Base-by-base conservation (phyloP, 345 rosid genomes). In the Syzygium aromaticum region DNA sequence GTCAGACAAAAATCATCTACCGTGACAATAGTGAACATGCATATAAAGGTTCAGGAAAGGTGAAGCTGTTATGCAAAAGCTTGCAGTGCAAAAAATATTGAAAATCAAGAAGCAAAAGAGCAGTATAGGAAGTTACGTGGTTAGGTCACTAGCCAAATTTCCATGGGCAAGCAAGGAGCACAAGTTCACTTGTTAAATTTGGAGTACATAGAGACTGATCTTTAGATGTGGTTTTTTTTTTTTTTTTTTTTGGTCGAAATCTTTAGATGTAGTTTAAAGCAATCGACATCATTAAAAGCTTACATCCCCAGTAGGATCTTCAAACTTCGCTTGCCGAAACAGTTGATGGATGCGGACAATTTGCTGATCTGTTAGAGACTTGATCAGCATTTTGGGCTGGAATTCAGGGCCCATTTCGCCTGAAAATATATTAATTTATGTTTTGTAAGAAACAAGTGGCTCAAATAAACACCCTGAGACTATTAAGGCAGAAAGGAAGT, bases 371-470 rank as follows among this genome's bases (percentile, higher is more conserved):
- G 93, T 93, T 84, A 95, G 92, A 87, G 98, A 93, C 89, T 97
- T 97, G 83, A 95, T 97, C 57, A 91, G 88, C 95, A 93, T 95
- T 93, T 92, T 96, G 54, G 96, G 96, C 92, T 93, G 92, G 90
- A 96, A 97, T 8, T 95, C 98, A 46, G 98, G 95, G 85, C 98
- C 99, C 99, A 97, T 94, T 93, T 97, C 99, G 85, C 98, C 99
- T 97, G 87, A 43, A 86, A 67, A 84, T 46, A 64, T 25, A 63
- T 16, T 38, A 57, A 73, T 64, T 40, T 52, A 7, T 43, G 51
- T 57, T 49, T 53, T 43, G 46, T 86, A 51, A 73, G 61, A 73
- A 51, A n/a, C 61, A 25, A n/a, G 22, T 84, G 46, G 82, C 82
- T 13, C 61, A 19, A 84, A 49, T 83, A n/a, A 54, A 84, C 54